Evolutionary conservation across 352 stramenopile genomes (phyloP), one percentile per base, ranked within the genome.

Genomic region (Phytopythium mirpurense): DNA sequence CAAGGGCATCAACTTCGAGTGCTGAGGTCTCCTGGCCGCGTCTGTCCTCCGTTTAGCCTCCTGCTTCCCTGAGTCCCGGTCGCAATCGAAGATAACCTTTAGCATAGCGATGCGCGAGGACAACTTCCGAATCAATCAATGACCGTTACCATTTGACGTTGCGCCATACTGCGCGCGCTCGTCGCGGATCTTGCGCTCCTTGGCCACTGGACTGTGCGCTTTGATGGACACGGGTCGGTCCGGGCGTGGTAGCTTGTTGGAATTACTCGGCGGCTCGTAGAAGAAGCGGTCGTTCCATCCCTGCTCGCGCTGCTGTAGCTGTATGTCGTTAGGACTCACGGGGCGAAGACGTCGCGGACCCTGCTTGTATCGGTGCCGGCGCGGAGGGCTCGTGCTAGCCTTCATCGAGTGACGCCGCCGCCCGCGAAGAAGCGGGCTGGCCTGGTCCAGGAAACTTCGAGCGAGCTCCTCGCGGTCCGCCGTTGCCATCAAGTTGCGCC

Each of bases 211-310:
- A 9, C 59, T 66, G 14, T 65, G 47, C 8, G 61, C 59, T 29
- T 51, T 73, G 14, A 38, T 54, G 8, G 56, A 70, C 0, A 56
- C 54, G 10, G 51, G 60, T 31, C 63, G 62, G n/a, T 68, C 54
- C 4, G 66, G 46, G 9, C 64, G 67, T 7, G 51, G 59, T 1
- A 59, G 59, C 36, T 84, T 82, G 35, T 76, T 86, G 7, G 68
- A 70, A 36, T 78, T 78, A 15, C 60, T 59, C 5, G 72, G 75
- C 26, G 64, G 60, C n/a, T 87, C 69, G 14, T 83, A 65, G 21
- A 70, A 63, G 53, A 92, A 92, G 1, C 78, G 78, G 54, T 86
- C 75, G 37, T 92, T 87, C 78, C 78, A 92, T 8, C 72, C 81
- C 47, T 79, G 74, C 35, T 92, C 78, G 27, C 77, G 78, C 32